Percentiles rank a stretch among this genome's conserved stretches.
These are phyloP conservation scores for Vanderwaltozyma polyspora DNA, from an alignment of 805 yeast species.

Conservation along the genomic window DNA sequence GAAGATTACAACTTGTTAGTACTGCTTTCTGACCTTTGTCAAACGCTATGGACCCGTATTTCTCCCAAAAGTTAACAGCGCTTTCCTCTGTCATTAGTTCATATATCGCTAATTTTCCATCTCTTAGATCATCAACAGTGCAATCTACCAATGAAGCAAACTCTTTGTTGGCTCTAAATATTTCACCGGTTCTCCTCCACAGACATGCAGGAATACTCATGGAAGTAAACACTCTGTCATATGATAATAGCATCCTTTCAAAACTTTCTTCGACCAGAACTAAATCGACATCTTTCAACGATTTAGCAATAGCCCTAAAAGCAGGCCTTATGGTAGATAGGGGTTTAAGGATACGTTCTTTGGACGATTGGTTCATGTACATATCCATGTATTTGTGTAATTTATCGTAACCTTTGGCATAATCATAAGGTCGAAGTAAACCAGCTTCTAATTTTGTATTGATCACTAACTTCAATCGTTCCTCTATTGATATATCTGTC, in stretches of 20 bases:
- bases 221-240: slow-evolving; percentile 89
- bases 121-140: slow-evolving; percentile 78
- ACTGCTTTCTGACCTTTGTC: slow-evolving; percentile 94
- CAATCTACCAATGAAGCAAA: slow-evolving; percentile 90
- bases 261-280: slow-evolving; percentile 88
- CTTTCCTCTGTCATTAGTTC: slow-evolving; percentile 93
- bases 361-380: slow-evolving; percentile 73
- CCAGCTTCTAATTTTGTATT: slow-evolving; percentile 94
- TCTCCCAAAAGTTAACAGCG: slow-evolving; percentile 96
- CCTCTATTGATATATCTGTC: slow-evolving; percentile 88
- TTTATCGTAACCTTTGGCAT: slow-evolving; percentile 87
- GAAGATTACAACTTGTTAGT: slow-evolving; percentile 76
- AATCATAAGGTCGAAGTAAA: slow-evolving; percentile 79
- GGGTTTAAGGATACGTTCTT: slow-evolving; percentile 79
- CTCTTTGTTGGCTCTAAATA: slow-evolving; percentile 88
- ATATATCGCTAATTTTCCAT: slow-evolving; percentile 84
- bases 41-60: slow-evolving; percentile 91
- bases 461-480: slow-evolving; percentile 82
- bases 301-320: slow-evolving; percentile 82
- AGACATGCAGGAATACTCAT: slow-evolving; percentile 97
- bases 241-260: slow-evolving; percentile 85
- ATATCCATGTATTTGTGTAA: slow-evolving; percentile 85
- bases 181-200: slow-evolving; percentile 96
- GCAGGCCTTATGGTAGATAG: slow-evolving; percentile 82
- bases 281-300: slow-evolving; percentile 81